Conservation (phyloP, 805 yeast species). For the Pichia exigua region DNA sequence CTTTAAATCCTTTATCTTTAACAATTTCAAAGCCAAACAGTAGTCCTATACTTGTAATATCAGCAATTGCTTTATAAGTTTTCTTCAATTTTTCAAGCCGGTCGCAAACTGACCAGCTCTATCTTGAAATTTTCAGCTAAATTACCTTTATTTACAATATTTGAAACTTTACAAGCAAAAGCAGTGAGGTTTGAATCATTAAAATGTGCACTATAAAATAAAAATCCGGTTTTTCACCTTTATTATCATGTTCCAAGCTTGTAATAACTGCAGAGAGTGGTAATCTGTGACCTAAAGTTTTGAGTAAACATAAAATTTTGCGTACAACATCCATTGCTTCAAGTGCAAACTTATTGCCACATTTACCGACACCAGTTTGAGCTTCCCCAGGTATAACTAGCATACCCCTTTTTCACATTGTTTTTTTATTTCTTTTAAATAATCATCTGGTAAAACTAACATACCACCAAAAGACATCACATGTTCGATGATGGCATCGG, state of each 20-base stretch:
- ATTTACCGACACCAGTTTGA: conserved; percentile 48
- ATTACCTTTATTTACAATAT: conserved; percentile 23
- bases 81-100: conserved; percentile 23
- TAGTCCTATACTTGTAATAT: conserved; percentile 45
- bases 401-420: conserved; percentile 34
- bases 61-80: no score
- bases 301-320: conserved; percentile 27
- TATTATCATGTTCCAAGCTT: conserved; percentile 18
- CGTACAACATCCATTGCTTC: conserved; percentile 27
- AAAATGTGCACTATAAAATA: conserved; percentile 26
- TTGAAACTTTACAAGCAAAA: conserved; percentile 26
- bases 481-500: conserved; percentile 45
- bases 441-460: conserved; percentile 34
- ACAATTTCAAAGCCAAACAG: conserved; percentile 46
- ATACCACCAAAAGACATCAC: conserved; percentile 48
- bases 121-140: conserved; percentile 19
- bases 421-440: conserved; percentile 19
- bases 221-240: conserved; percentile 17
- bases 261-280: conserved; percentile 28
- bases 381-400: conserved; percentile 48
- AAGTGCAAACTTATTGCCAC: conserved; percentile 39
- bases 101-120: conserved; percentile 23
- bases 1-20: conserved; percentile 36
- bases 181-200: conserved; percentile 26
- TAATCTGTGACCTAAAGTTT: conserved; percentile 28